A percentile compares a stretch with the other conserved stretches of the same genome.
Conservation (phyloP, 169 alveolate species). For the Plasmodium coatneyi region DNA sequence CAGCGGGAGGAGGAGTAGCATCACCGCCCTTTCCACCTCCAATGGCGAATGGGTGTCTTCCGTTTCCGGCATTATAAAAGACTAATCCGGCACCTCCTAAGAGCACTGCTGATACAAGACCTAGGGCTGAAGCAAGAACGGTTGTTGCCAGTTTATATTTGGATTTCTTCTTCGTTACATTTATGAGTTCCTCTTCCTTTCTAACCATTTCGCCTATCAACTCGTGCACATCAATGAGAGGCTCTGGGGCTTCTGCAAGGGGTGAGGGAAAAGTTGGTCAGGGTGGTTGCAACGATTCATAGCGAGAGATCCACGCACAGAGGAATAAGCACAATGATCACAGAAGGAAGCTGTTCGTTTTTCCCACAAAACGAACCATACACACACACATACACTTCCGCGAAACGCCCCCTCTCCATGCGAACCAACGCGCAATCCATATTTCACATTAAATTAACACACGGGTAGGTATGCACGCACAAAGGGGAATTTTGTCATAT, state of each 20-base stretch:
- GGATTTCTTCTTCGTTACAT: constrained; percentile 1
- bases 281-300: background rate
- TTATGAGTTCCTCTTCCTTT: constrained; percentile 51
- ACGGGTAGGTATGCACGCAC: background rate
- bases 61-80: constrained; percentile 10
- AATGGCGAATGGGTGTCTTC: constrained; percentile 54
- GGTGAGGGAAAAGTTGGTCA: background rate
- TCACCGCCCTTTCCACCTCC: background rate
- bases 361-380: background rate
- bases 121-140: constrained; percentile 35
- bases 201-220: constrained; percentile 40
- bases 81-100: constrained; percentile 64
- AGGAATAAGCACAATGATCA: background rate
- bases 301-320: background rate
- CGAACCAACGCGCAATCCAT: background rate
- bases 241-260: constrained; percentile 31
- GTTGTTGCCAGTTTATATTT: background rate
- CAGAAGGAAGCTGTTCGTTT: background rate
- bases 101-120: constrained; percentile 30
- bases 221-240: constrained; percentile 43
- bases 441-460: background rate
- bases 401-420: background rate
- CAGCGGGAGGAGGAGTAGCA: background rate
- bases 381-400: background rate
- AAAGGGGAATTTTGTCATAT: background rate